Percentiles rank a stretch among this genome's conserved stretches.
These are phyloP conservation scores for Lactarius akahatsu DNA, from an alignment of 768 basidiomycete genomes.

Conservation along the genomic window DNA sequence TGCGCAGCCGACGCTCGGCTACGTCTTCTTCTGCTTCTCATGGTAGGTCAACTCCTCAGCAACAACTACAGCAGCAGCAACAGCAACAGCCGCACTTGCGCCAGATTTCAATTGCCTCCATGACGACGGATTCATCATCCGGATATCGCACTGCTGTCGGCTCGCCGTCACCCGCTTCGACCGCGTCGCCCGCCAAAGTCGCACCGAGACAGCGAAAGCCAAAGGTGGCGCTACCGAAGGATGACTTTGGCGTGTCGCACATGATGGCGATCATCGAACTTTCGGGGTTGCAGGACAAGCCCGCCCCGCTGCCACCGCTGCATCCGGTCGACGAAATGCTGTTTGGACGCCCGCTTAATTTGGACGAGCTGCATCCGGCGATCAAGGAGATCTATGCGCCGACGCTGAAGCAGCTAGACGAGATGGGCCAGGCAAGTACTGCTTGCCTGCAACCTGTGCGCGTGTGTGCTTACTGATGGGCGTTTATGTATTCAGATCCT, in stretches of 20 bases:
- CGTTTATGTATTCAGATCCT: constrained; percentile 29
- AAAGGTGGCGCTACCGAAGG: constrained; percentile 55
- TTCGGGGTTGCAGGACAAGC: constrained; percentile 42
- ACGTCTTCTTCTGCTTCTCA: constrained; percentile 23
- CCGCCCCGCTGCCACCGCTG: constrained; percentile 41
- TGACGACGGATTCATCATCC: constrained; percentile 28
- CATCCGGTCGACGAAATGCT: constrained; percentile 71
- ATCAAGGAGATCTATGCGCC: constrained; percentile 69
- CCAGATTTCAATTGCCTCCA: constrained; percentile 21
- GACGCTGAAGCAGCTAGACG: constrained; percentile 71
- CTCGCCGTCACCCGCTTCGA: constrained; percentile 17
- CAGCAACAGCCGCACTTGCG: constrained; percentile 18
- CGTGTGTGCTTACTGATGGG: background rate
- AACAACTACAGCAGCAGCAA: background rate
- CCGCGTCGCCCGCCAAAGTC: constrained; percentile 28
- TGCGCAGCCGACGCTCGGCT: constrained; percentile 14
- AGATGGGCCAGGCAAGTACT: constrained; percentile 68
- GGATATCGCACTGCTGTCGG: constrained; percentile 29
- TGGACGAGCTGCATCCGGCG: constrained; percentile 65
- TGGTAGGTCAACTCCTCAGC: constrained; percentile 21
- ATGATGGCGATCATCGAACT: constrained; percentile 90
- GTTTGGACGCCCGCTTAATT: constrained; percentile 64
- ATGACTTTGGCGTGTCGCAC: constrained; percentile 82
- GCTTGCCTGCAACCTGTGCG: background rate
- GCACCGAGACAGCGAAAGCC: constrained; percentile 42